phyloP scores from a whole-genome alignment of 2,329 filamentous ascomycete species.

The Ciborinia camelliae region DNA sequence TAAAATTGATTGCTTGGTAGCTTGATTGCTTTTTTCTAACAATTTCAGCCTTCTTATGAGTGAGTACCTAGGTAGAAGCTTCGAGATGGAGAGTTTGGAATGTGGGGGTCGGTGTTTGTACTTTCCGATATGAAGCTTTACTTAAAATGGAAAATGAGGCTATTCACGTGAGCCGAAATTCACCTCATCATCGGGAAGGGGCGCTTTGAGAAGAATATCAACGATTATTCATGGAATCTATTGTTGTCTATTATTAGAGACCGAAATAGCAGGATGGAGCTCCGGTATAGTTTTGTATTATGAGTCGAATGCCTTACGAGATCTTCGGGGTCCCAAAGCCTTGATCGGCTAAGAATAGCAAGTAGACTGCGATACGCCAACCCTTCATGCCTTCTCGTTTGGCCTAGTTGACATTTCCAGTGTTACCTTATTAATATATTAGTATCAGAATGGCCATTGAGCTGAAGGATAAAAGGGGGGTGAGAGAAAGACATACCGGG shows the following conservation, averaged over 20 bases:
- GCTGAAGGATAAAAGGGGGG: no score
- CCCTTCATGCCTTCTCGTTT: slow-evolving; percentile 22
- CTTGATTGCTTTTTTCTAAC: background rate
- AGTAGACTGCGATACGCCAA: background rate
- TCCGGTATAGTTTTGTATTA: background rate
- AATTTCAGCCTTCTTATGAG: slow-evolving; percentile 14
- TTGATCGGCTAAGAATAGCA: background rate
- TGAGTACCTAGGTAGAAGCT: slow-evolving; percentile 15
- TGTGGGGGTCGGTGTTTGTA: slow-evolving; percentile 20
- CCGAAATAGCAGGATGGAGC: background rate
- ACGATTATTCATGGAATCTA: background rate
- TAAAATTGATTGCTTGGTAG: background rate
- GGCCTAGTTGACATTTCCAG: slow-evolving; percentile 34
- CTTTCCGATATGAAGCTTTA: background rate
- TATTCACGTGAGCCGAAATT: slow-evolving; percentile 1
- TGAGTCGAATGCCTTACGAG: background rate
- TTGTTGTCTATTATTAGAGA: background rate
- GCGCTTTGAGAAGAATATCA: no score
- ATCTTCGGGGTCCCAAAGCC: background rate
- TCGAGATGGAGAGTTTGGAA: slow-evolving; percentile 17
- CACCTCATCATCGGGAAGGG: background rate
- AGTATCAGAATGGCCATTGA: background rate
- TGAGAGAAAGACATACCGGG: slow-evolving; percentile 49
- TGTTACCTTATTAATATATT: slow-evolving; percentile 30
- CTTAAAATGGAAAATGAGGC: slow-evolving; percentile 5